Evolutionary conservation across 176 grass and related monocot species (phyloP), one percentile per base, ranked within the genome.

Genomic region (Saccharum officinarum): DNA sequence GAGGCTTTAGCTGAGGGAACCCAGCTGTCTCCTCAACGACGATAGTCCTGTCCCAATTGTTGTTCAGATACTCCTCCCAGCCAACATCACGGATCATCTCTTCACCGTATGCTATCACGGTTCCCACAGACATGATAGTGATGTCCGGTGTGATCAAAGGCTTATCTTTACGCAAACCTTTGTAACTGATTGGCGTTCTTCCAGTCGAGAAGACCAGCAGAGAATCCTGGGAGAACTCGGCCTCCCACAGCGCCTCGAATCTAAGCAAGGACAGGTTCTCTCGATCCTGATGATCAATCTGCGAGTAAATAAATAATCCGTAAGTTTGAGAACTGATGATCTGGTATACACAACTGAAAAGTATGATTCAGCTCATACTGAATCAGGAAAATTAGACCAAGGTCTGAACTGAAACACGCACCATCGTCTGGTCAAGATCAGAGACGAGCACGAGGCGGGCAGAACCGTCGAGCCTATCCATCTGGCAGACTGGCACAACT

Each of bases 101-200:
- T 60, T 95, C 91, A 14, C 96, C 96, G 14, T 95, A 98, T 13
- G 93, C 79, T 75, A 98, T 95, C 86, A 95, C 93, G 23, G 93
- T 98, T 18, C 96, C 96, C 6, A 98, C 96, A 28, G 96, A 98
- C 91, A 94, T 95, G 71, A 98, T 94, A 22, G 93, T 95, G 75
- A 98, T 92, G 77, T 98, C 96, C 0, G 96, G 96, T 5, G 91
- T 94, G 52, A 98, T 64, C 69, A 98, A 49, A 49, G 96, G 96
- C 49, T 98, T 98, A 31, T 91, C 90, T 60, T 87, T 90, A 71
- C 93, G 87, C 73, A 98, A 77, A 62, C 89, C 67, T 68, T 85
- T 90, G 88, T 98, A 98, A 68, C 94, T 92, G 11, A 87, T 89
- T 0, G 89, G 93, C 0, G 96, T 89, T 71, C 96, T 90, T 64